Evolutionary conservation across 768 basidiomycete genomes (phyloP), one percentile per base, ranked within the genome.

Genomic region (Mrakia gelida): DNA sequence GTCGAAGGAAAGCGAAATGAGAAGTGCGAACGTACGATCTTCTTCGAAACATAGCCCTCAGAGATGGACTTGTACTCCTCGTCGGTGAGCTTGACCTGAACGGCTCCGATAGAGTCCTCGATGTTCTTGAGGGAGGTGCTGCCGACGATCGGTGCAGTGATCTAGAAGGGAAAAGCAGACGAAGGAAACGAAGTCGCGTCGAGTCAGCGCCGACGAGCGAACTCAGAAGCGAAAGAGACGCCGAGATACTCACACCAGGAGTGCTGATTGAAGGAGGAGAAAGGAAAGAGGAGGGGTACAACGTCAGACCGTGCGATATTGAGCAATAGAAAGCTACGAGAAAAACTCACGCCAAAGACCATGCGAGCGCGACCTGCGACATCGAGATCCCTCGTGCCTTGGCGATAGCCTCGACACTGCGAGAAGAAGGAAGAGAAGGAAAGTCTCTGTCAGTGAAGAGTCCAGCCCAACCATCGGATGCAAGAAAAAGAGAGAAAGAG

Each of bases 131-230:
- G 79, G 43, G 86, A 88, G 1, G 88, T 88, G 0, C 87, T 86
- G 0, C 89, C 90, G 49, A 90, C 86, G 80, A 91, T 89, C 0
- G 90, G 90, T 0, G 89, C 89, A 0, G 88, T 84, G 6, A 90
- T 34, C 86, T 85, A 28, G 38, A 9, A 41, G 45, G 43, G 23
- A 34, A 16, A 38, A 11, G 21, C 3, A 77, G 81, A 87, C 87
- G 87, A 71, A 89, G 84, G 21, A 89, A 81, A 74, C 90, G 89
- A 28, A 86, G 52, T 9, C 49, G 9, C 49, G 18, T 43, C 41
- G 41, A 11, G 41, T 5, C 11, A 23, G 23, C n/a, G n/a, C n/a
- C n/a, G n/a, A n/a, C n/a, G n/a, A n/a, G n/a, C n/a, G 56, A 56
- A 13, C n/a, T n/a, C 41, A 49, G 15, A 49, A 56, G 13, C n/a